Percentiles rank a stretch among this genome's conserved stretches.
Evolutionary conservation across 257 asterid genomes (phyloP).

Genomic region (Solanum gandarillasii): DNA sequence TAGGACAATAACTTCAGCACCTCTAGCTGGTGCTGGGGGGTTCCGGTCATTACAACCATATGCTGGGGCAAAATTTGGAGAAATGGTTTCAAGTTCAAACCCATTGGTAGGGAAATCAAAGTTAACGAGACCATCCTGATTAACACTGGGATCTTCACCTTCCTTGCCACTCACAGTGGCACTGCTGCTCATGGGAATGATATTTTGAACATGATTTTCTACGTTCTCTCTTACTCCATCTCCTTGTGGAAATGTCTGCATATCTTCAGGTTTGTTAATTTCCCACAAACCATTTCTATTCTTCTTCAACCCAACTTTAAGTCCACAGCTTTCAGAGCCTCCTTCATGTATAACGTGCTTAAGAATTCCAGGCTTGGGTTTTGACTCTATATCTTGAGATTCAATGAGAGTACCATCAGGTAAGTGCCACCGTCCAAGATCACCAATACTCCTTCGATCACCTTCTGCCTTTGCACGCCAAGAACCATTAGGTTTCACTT

Average conservation of each 20-base stretch:
- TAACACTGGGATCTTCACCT: slow-evolving; percentile 77
- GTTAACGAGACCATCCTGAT: slow-evolving; percentile 65
- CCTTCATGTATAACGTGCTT: slow-evolving; percentile 59
- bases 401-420: slow-evolving; percentile 67
- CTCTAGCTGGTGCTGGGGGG: slow-evolving; percentile 33
- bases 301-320: slow-evolving; percentile 58
- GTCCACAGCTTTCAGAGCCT: slow-evolving; percentile 59
- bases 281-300: slow-evolving; percentile 74
- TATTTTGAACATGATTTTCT: slow-evolving; percentile 17
- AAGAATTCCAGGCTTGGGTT: slow-evolving; percentile 39
- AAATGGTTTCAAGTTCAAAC: slow-evolving; percentile 52
- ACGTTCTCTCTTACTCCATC: slow-evolving; percentile 27
- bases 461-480: slow-evolving; percentile 95
- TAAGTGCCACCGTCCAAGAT: slow-evolving; percentile 77
- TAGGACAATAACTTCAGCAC: slow-evolving; percentile 58
- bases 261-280: slow-evolving; percentile 47
- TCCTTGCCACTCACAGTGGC: slow-evolving; percentile 81
- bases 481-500: slow-evolving; percentile 94
- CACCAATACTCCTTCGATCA: slow-evolving; percentile 61
- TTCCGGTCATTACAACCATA: slow-evolving; percentile 27
- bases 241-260: slow-evolving; percentile 29
- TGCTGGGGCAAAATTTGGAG: slow-evolving; percentile 33
- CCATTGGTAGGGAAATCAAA: slow-evolving; percentile 52
- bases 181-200: slow-evolving; percentile 80
- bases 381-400: slow-evolving; percentile 47